phyloP scores from a whole-genome alignment of 805 yeast genomes.

The Debaryomyces hansenii region DNA sequence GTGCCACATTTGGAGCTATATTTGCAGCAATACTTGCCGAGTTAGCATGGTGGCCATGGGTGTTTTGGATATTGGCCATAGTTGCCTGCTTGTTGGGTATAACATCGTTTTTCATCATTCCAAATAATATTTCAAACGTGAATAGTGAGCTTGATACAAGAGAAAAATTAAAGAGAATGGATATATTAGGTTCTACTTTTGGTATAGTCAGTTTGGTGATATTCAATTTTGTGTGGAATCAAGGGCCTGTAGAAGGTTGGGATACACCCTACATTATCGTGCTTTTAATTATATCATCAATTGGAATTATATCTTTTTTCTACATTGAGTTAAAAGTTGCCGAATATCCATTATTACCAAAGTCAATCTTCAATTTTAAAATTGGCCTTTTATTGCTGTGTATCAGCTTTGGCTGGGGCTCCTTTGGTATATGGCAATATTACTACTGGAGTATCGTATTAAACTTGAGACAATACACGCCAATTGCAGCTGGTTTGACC shows the following conservation, averaged over 20 bases:
- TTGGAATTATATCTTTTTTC: conserved; percentile 41
- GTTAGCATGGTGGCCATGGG: conserved; percentile 61
- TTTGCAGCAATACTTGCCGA: conserved; percentile 51
- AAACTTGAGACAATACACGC: conserved; percentile 48
- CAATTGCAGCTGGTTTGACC: conserved; percentile 34
- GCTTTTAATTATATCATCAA: conserved; percentile 53
- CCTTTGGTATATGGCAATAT: conserved; percentile 73
- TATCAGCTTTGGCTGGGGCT: conserved; percentile 70
- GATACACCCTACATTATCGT: conserved; percentile 54
- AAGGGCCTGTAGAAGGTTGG: conserved; percentile 78
- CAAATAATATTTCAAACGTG: conserved; percentile 17
- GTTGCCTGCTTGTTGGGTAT: conserved; percentile 30
- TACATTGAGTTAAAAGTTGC: conserved; percentile 47
- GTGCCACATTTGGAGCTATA: conserved; percentile 56
- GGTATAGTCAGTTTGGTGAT: conserved; percentile 64
- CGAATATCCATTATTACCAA: conserved; percentile 55
- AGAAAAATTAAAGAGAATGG: conserved; percentile 15
- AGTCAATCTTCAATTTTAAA: conserved; percentile 43
- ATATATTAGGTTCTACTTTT: conserved; percentile 33
- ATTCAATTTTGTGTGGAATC: conserved; percentile 71
- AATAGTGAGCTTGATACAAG: conserved; percentile 4
- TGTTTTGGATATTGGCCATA: conserved; percentile 50
- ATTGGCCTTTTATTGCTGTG: conserved; percentile 50
- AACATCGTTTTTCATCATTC: conserved; percentile 38
- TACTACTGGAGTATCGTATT: conserved; percentile 55